A percentile compares a stretch with the other conserved stretches of the same genome.
Conservation (phyloP, 2,329 filamentous ascomycete species). For the Talaromyces sp. region DNA sequence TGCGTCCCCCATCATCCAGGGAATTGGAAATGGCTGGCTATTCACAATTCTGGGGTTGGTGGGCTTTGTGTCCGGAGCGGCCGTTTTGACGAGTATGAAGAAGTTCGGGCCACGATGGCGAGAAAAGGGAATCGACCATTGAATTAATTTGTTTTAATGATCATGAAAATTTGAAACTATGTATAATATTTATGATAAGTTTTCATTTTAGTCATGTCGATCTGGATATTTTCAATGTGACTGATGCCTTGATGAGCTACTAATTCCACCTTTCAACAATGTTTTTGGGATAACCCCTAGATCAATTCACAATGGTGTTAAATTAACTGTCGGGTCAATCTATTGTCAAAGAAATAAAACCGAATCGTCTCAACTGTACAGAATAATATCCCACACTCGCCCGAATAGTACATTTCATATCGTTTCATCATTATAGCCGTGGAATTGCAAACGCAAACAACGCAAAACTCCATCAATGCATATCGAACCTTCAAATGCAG, state of each 20-base stretch:
- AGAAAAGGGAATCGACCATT: constrained; percentile 17
- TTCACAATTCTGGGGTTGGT: constrained; percentile 59
- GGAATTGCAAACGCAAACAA: background rate
- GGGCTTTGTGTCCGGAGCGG: constrained; percentile 52
- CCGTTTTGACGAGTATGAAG: constrained; percentile 55
- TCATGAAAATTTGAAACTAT: background rate
- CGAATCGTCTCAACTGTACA: background rate
- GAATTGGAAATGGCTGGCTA: constrained; percentile 70
- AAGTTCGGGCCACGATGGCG: constrained; percentile 61
- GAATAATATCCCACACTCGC: background rate
- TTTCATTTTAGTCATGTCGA: background rate
- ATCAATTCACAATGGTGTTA: background rate
- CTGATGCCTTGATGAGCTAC: background rate
- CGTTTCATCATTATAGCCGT: background rate
- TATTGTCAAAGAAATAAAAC: background rate
- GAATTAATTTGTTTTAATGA: background rate
- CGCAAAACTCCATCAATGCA: background rate
- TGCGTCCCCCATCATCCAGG: constrained; percentile 63
- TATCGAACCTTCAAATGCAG: background rate
- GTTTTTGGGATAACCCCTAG: background rate
- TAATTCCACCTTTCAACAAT: too few relatives aligned
- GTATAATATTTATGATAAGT: background rate
- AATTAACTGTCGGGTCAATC: background rate
- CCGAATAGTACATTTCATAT: background rate
- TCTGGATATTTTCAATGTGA: background rate